These are phyloP conservation scores for Escovopsis sp. DNA, from an alignment of 2,329 filamentous ascomycete genomes.

Conservation along the genomic window DNA sequence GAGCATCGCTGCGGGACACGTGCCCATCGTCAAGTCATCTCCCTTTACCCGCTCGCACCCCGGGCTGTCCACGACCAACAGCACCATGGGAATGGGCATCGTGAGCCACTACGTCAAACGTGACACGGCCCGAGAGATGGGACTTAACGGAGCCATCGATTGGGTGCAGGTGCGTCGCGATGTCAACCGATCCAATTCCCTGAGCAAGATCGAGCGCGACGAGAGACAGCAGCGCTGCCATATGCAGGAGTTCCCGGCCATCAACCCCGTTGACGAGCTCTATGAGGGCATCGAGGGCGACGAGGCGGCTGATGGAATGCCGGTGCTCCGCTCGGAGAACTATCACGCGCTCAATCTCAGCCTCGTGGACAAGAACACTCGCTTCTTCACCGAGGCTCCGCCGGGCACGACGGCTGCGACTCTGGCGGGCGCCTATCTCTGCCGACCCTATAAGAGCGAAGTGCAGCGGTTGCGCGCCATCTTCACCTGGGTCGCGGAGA, in stretches of 20 bases:
- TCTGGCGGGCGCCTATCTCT: conserved; percentile 82
- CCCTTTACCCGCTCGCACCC: conserved; percentile 28
- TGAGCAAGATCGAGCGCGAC: conserved; percentile 73
- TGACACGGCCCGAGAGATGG: conserved; percentile 55
- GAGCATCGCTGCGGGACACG: conserved; percentile 50
- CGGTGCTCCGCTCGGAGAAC: conserved; percentile 69
- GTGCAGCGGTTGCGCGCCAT: conserved; percentile 87
- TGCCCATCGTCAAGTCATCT: conserved; percentile 29
- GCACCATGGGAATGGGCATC: conserved; percentile 19
- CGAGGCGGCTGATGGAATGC: conserved; percentile 71
- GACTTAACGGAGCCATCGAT: conserved; percentile 49
- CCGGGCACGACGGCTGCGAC: conserved; percentile 68
- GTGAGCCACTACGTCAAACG: conserved; percentile 21
- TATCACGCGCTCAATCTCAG: conserved; percentile 66
- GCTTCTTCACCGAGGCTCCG: conserved; percentile 75
- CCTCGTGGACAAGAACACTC: conserved; percentile 88
- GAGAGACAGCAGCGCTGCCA: conserved; percentile 83
- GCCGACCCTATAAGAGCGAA: conserved; percentile 84
- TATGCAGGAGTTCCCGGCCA: conserved; percentile 81
- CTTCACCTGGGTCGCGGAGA: conserved; percentile 95
- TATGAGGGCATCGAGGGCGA: conserved; percentile 77
- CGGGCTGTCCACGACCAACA: conserved; percentile 31
- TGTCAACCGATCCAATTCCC: conserved; percentile 85
- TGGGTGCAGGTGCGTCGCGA: conserved; percentile 98
- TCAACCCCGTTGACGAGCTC: conserved; percentile 81